Evolutionary conservation across 1,284 basidiomycete genomes (phyloP), one percentile per base, ranked within the genome.

Genomic region (Ustilago tritici): DNA sequence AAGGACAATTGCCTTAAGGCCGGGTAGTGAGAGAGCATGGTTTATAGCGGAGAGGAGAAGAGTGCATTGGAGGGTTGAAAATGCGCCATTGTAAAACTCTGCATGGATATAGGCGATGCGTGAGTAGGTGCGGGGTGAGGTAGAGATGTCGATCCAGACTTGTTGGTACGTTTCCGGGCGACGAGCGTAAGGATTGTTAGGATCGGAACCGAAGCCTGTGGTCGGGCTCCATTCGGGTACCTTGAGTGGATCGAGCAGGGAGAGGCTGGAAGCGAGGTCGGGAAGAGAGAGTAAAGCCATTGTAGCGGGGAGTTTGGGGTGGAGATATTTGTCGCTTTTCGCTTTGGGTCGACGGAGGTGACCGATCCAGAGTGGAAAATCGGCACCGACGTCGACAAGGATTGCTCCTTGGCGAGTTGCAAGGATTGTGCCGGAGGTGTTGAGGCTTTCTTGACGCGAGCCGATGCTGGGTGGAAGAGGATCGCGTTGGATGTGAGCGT

Each of bases 61-160:
- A 61, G 86, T 79, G 67, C 87, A 88, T 52, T 88, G 87, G 6
- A 80, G 71, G 4, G 88, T 88, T 11, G 87, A 87, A 59, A 85
- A 87, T 2, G 88, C 88, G 14, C 88, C 88, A 64, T 89, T 88
- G 71, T 88, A 88, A 65, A 88, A 88, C 68, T 88, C 86, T 75
- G 87, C 88, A 70, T 88, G 87, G 19, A 89, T 85, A 64, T 87
- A 85, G 66, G 86, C 87, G n/a, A 82, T 56, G 11, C 55, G 19
- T 23, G 81, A 68, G 56, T 14, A 31, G 1, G 68, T 65, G 38
- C 63, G 57, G 4, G 67, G 57, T 11, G 46, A 57, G 14, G 66
- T 53, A n/a, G 86, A 75, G 8, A 83, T 78, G 43, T 86, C 87
- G 19, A 88, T 85, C 81, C 84, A 88, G 2, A 88, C 86, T 66